A percentile compares a stretch with the other conserved stretches of the same genome.
These are phyloP conservation scores for Thalassiosira ordinaria DNA, from an alignment of 352 stramenopile species.

Conservation along the genomic window DNA sequence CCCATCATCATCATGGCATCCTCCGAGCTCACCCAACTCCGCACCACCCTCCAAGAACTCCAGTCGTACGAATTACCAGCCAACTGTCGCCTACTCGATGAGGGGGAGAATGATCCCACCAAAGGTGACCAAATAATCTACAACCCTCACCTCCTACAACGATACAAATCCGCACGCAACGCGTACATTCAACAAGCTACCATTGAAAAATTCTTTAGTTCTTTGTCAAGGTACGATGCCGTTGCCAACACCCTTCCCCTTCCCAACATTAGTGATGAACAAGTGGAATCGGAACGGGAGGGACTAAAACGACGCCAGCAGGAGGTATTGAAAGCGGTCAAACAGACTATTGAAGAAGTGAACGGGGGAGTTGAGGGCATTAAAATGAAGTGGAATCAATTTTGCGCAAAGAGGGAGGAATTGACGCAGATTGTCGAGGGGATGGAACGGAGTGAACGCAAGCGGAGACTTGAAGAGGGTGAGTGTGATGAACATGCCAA, in stretches of 20 bases:
- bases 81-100: neutral
- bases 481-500: too few species aligned
- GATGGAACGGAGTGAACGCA: slow-evolving; percentile 54
- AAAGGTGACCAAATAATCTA: neutral
- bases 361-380: slow-evolving; percentile 4
- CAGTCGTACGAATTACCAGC: slow-evolving; percentile 28
- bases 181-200: slow-evolving; percentile 44
- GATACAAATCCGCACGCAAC: slow-evolving; percentile 49
- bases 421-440: slow-evolving; percentile 66
- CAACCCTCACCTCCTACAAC: slow-evolving; percentile 27
- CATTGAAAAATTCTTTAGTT: slow-evolving; percentile 34
- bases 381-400: slow-evolving; percentile 17
- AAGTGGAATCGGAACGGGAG: too few species aligned
- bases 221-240: slow-evolving; percentile 24
- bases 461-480: slow-evolving; percentile 21
- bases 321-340: slow-evolving; percentile 5
- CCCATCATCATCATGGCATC: slow-evolving; percentile 27
- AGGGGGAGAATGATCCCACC: slow-evolving; percentile 24
- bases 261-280: neutral
- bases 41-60: slow-evolving; percentile 22
- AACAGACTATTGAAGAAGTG: slow-evolving; percentile 26
- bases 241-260: slow-evolving; percentile 15
- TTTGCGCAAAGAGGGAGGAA: slow-evolving; percentile 49
- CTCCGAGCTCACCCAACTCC: slow-evolving; percentile 25
- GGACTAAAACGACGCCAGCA: slow-evolving; percentile 10